Percentiles rank a stretch among this genome's conserved stretches.
These are phyloP conservation scores for Aplosporella prunicola DNA, from an alignment of 2,329 filamentous ascomycete genomes.

Conservation along the genomic window DNA sequence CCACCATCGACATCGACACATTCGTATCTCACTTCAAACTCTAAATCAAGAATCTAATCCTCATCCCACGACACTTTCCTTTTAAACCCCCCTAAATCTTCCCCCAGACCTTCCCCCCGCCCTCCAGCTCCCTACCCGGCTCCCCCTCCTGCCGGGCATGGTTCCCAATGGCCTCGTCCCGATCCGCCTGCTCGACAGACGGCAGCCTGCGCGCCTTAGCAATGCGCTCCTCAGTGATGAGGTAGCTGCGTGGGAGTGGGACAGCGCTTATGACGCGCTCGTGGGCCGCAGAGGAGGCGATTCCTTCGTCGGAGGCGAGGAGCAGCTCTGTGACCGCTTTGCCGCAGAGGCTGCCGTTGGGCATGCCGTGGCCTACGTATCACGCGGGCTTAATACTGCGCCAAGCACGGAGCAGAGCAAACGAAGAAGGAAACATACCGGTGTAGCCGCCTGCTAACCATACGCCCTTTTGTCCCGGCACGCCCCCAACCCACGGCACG, in stretches of 20 bases:
- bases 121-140: not conserved
- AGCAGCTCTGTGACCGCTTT: constrained; percentile 55
- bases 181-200: constrained; percentile 27
- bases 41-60: no score
- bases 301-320: constrained; percentile 30
- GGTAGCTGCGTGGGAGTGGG: constrained; percentile 28
- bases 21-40: no score
- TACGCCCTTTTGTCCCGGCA: constrained; percentile 50
- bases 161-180: constrained; percentile 15
- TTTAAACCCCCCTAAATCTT: no score
- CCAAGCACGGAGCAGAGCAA: not conserved
- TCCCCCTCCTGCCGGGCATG: constrained; percentile 8
- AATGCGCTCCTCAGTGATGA: constrained; percentile 29
- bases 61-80: no score
- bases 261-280: constrained; percentile 24
- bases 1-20: no score
- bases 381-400: constrained; percentile 14
- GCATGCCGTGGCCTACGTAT: constrained; percentile 57
- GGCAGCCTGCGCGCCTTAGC: constrained; percentile 20
- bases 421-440: constrained; percentile 28
- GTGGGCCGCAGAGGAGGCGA: constrained; percentile 21
- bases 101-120: no score
- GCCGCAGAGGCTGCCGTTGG: constrained; percentile 58
- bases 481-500: constrained; percentile 59
- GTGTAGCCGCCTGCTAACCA: constrained; percentile 60